Evolutionary conservation across 2,329 filamentous ascomycete genomes (phyloP).

Genomic region (Madurella fahalii): DNA sequence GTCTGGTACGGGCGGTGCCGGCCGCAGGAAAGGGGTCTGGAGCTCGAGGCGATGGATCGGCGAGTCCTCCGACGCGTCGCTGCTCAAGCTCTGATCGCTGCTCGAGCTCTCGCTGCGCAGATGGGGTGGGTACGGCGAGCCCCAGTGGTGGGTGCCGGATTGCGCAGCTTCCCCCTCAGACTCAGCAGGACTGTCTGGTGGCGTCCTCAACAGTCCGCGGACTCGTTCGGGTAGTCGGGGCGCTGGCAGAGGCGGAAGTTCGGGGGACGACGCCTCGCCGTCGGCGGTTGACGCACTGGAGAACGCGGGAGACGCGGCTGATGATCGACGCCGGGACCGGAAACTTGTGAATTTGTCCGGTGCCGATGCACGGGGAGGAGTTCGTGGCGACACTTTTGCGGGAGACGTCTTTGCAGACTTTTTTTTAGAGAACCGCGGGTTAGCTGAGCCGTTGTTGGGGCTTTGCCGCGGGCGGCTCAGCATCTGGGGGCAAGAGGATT

Average conservation of each 20-base stretch:
- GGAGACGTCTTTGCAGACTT: conserved; percentile 54
- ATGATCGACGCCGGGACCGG: conserved; percentile 30
- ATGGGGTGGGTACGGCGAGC: conserved; percentile 74
- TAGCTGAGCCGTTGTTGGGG: conserved; percentile 5
- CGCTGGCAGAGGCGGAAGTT: conserved; percentile 54
- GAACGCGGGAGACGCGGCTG: conserved; percentile 51
- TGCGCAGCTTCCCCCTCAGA: conserved; percentile 36
- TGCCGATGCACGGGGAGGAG: conserved; percentile 58
- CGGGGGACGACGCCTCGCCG: conserved; percentile 55
- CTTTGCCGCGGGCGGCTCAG: conserved; percentile 15
- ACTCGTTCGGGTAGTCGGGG: conserved; percentile 56
- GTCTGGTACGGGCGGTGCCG: conserved; percentile 42
- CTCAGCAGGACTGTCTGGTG: conserved; percentile 36
- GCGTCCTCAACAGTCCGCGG: conserved; percentile 52
- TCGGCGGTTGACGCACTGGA: conserved; percentile 60
- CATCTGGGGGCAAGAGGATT: conserved; percentile 9
- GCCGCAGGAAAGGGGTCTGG: conserved; percentile 59
- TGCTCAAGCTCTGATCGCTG: conserved; percentile 51
- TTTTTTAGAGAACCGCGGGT: conserved; percentile 22
- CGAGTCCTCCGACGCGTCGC: conserved; percentile 56
- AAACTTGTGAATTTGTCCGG: conserved; percentile 49
- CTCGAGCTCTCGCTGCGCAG: conserved; percentile 51
- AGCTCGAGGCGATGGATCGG: conserved; percentile 60
- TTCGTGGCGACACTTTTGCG: conserved; percentile 43
- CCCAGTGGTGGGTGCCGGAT: conserved; percentile 78